These are phyloP conservation scores for Taiwanofungus camphoratus DNA, from an alignment of 1,284 basidiomycete genomes.

Conservation along the genomic window DNA sequence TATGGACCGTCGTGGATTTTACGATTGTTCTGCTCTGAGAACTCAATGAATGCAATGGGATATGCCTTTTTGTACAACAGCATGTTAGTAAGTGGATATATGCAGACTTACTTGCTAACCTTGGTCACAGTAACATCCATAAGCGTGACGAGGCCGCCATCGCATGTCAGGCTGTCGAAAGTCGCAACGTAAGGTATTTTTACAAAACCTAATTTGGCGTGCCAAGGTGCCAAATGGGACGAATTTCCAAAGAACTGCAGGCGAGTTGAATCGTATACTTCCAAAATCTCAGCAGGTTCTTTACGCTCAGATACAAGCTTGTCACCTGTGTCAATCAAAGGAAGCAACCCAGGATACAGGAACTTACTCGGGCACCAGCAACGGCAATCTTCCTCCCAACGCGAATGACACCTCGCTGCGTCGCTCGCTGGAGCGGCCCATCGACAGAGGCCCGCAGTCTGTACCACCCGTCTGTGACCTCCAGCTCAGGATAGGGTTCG, in stretches of 20 bases:
- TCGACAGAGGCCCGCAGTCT: constrained; percentile 76
- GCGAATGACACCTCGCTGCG: constrained; percentile 57
- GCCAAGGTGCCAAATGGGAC: constrained; percentile 82
- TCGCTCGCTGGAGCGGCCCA: constrained; percentile 64
- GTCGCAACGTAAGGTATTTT: constrained; percentile 62
- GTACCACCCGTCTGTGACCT: constrained; percentile 98
- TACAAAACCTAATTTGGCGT: constrained; percentile 80
- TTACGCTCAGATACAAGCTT: constrained; percentile 70
- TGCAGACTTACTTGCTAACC: constrained; percentile 33
- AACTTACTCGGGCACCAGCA: constrained; percentile 70
- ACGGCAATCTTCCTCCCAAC: constrained; percentile 83
- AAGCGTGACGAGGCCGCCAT: constrained; percentile 76
- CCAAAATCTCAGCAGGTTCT: constrained; percentile 80
- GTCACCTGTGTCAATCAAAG: constrained; percentile 6
- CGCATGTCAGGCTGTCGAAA: constrained; percentile 72
- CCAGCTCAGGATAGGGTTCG: constrained; percentile 52
- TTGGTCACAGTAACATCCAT: constrained; percentile 77
- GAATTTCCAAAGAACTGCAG: constrained; percentile 81
- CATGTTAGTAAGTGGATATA: constrained; percentile 12
- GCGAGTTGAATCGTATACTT: constrained; percentile 67
- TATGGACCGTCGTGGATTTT: constrained; percentile 55
- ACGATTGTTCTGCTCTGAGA: constrained; percentile 46
- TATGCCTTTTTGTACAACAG: constrained; percentile 41
- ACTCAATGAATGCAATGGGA: constrained; percentile 63
- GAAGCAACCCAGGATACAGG: constrained; percentile 2